phyloP scores from a whole-genome alignment of 2,329 filamentous ascomycete species.

The Aspergillus carbonarius region DNA sequence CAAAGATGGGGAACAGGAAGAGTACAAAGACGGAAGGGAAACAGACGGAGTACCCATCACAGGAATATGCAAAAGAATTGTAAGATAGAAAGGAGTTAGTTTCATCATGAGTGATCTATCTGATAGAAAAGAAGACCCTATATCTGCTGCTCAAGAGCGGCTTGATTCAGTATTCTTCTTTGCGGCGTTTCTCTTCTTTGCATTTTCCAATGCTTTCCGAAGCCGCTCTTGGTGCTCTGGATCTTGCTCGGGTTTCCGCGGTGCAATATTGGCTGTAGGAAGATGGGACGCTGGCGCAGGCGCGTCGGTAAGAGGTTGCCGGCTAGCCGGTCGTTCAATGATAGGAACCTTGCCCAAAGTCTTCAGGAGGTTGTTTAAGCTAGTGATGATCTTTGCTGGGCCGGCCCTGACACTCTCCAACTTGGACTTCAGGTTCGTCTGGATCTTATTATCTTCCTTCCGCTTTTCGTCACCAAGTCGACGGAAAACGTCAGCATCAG shows the following conservation, averaged over 20 bases:
- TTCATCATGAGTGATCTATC: neutral
- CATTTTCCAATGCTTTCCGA: slow-evolving; percentile 52
- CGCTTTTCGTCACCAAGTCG: slow-evolving; percentile 48
- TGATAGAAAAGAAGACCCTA: neutral
- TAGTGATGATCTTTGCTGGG: slow-evolving; percentile 36
- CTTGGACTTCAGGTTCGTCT: slow-evolving; percentile 42
- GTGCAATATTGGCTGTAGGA: slow-evolving; percentile 18
- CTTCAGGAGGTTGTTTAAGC: slow-evolving; percentile 41
- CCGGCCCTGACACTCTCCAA: slow-evolving; percentile 43
- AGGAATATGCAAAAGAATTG: too few species aligned
- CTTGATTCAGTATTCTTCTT: slow-evolving; percentile 21
- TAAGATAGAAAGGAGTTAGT: neutral
- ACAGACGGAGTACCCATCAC: too few species aligned
- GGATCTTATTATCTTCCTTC: slow-evolving; percentile 50
- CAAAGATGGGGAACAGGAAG: too few species aligned
- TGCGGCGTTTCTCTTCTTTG: slow-evolving; percentile 54
- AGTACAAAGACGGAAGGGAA: too few species aligned
- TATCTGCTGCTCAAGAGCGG: neutral
- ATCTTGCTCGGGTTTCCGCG: slow-evolving; percentile 29
- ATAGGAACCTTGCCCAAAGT: slow-evolving; percentile 33
- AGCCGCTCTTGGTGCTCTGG: slow-evolving; percentile 49
- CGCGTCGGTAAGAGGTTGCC: slow-evolving; percentile 14
- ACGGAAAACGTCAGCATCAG: slow-evolving; percentile 42
- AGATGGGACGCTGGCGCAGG: slow-evolving; percentile 29
- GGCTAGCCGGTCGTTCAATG: slow-evolving; percentile 15